Evolutionary conservation across 495 filamentous ascomycete genomes (phyloP), one percentile per base, ranked within the genome.

Genomic region (Hypoxylon fuscum): DNA sequence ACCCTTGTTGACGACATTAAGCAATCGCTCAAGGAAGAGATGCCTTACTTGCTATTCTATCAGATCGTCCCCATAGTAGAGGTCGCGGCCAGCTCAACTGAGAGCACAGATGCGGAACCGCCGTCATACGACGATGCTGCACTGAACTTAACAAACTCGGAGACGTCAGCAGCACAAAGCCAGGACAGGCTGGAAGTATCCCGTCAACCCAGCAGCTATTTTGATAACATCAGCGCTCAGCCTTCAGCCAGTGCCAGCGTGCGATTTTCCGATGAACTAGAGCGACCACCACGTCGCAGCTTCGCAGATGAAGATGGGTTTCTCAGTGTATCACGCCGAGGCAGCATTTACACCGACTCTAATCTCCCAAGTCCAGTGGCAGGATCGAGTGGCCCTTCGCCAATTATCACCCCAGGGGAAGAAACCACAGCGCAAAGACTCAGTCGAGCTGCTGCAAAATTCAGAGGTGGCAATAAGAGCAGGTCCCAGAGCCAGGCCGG

Each of bases 31-130:
- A 86, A 84, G 51, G 82, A 88, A n/a, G 94, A 97, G 69, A 93
- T 90, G 59, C 94, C 95, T 3, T 98, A 98, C 64, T 83, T 98
- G 2, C 77, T 98, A 0, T 97, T 97, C 74, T 98, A 96, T 67
- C 94, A 97, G 71, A 93, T 97, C 34, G 81, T 92, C 31, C 95
- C 94, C 0, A 90, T 96, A 59, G 84, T 89, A 23, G 88, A 90
- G 41, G 86, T 90, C 43, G 77, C 83, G 5, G 73, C 82, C 0
- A 76, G 81, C 48, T 82, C 82, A 8, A 81, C 80, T 34, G 74
- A 77, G 22, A 80, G 84, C 55, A 83, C 82, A 23, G 73, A 76
- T 14, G 57, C 64, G n/a, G 75, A 80, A 3, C 78, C 83, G 2
- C 81, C 85, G 8, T 81, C 87, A 4, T 88, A 85, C 48, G 74